Evolutionary conservation across 2,329 filamentous ascomycete species (phyloP), one percentile per base, ranked within the genome.

Genomic region (Chrysosporium keratinophilum): DNA sequence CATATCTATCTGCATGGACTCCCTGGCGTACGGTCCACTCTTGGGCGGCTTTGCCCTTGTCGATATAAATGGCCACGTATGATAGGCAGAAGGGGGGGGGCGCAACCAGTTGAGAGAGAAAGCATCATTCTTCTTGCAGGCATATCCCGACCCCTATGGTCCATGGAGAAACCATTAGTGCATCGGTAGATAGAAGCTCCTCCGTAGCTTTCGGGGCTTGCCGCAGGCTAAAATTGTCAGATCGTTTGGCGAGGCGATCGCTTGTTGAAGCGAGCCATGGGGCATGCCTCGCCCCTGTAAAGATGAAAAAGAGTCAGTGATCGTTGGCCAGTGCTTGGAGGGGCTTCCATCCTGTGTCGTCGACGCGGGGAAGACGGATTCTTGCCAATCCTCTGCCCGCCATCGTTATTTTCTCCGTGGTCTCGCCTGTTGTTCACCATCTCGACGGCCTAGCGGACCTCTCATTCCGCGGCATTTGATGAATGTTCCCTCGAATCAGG

Each of bases 61-160:
- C 50, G 31, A 51, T 37, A 46, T 23, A 12, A 12, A 52, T 20
- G 42, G 41, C 41, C 40, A 52, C 50, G 41, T 44, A 52, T 46
- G 31, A 45, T 5, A 31, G 23, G 49, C 31, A 23, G 12, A 11
- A 40, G 17, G 33, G 17, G 15, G 39, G 12, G 40, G 11, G 49
- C 7, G 28, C 15, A 39, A 28, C 23, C 23, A 28, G 23, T 7
- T 3, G 7, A 9, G 28, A 43, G 23, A 17, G 10, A 19, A 14
- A 31, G 19, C 20, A 43, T 15, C 33, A 31, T 15, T 40, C 15
- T 15, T 14, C 1, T 45, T 20, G 39, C 23, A 51, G 19, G 41
- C 31, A 37, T 39, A 39, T 39, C 50, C 50, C 11, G 12, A 19
- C 19, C 6, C n/a, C n/a, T 33, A n/a, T 12, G n/a, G 5, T 37